Conservation (phyloP, 768 basidiomycete genomes). For the Naganishia kalamii region DNA sequence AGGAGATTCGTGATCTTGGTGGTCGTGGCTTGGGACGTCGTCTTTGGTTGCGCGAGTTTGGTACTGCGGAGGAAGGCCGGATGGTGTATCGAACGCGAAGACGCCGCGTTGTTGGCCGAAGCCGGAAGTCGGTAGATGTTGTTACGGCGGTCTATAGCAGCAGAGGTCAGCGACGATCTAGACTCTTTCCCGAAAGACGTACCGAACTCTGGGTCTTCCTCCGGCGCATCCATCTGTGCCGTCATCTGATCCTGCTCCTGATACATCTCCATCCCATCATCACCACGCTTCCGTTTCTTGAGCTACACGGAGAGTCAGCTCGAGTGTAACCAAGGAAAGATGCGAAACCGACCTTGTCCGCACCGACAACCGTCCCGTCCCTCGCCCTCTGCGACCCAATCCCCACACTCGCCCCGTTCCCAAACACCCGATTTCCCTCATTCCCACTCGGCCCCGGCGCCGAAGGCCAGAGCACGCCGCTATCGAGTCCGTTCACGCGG, state of each 20-base stretch:
- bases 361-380: conserved; percentile 27
- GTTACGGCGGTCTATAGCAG: conserved; percentile 27
- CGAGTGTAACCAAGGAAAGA: not conserved
- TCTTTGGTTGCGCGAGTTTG: conserved; percentile 71
- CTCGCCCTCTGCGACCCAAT: conserved; percentile 15
- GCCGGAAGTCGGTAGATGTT: conserved; percentile 38
- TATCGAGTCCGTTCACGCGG: conserved; percentile 76
- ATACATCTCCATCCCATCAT: conserved; percentile 21
- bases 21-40: conserved; percentile 47
- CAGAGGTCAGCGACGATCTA: not conserved
- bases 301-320: conserved; percentile 27
- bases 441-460: conserved; percentile 51
- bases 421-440: conserved; percentile 22
- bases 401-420: conserved; percentile 18
- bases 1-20: conserved; percentile 72
- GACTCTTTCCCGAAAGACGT: conserved; percentile 25
- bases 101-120: conserved; percentile 29
- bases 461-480: conserved; percentile 61
- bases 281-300: conserved; percentile 40
- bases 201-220: conserved; percentile 33
- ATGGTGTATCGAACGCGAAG: conserved; percentile 37
- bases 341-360: conserved; percentile 37
- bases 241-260: not conserved
- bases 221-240: conserved; percentile 20
- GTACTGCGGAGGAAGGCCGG: conserved; percentile 79